Percentiles rank a stretch among this genome's conserved stretches.
phyloP scores from a whole-genome alignment of 1,139 yeast species.

The Nakaseomyces uthaithaninus region DNA sequence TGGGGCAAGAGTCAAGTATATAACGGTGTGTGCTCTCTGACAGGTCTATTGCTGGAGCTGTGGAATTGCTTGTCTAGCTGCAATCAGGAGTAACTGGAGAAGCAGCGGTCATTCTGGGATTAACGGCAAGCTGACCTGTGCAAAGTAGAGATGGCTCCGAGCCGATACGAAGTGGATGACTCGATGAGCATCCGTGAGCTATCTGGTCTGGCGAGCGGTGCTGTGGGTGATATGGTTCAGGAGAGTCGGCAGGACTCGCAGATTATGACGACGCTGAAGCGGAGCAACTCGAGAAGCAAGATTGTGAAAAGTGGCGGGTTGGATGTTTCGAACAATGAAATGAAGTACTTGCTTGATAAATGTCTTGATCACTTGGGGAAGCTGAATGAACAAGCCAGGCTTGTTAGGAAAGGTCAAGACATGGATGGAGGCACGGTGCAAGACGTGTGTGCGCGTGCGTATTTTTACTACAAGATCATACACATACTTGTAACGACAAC shows the following conservation, averaged over 20 bases:
- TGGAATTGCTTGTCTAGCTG: too few species aligned
- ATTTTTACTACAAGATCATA: slow-evolving; percentile 32
- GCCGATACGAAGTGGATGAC: not conserved
- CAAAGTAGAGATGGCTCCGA: too few species aligned
- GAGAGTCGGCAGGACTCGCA: slow-evolving; percentile 4
- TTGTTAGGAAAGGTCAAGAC: slow-evolving; percentile 9
- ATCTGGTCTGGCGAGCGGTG: slow-evolving; percentile 1
- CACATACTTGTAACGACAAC: slow-evolving; percentile 22
- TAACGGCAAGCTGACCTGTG: too few species aligned
- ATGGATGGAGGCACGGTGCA: slow-evolving; percentile 6
- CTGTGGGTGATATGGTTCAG: not conserved
- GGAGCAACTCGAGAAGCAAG: slow-evolving; percentile 1
- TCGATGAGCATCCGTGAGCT: not conserved
- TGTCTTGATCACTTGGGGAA: slow-evolving; percentile 4
- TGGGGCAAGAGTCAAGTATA: too few species aligned
- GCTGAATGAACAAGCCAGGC: slow-evolving; percentile 1
- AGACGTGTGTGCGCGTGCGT: slow-evolving; percentile 9
- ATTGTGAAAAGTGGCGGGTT: not conserved
- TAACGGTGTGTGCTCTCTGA: too few species aligned
- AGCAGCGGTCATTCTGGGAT: too few species aligned
- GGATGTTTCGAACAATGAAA: slow-evolving; percentile 5
- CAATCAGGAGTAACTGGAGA: too few species aligned
- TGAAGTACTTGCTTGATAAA: slow-evolving; percentile 4
- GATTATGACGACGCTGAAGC: slow-evolving; percentile 1
- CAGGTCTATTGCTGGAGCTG: too few species aligned